A percentile compares a stretch with the other conserved stretches of the same genome.
Evolutionary conservation across 805 yeast species (phyloP).

Genomic region (Cyberlindnera nakhonratchasimensis): DNA sequence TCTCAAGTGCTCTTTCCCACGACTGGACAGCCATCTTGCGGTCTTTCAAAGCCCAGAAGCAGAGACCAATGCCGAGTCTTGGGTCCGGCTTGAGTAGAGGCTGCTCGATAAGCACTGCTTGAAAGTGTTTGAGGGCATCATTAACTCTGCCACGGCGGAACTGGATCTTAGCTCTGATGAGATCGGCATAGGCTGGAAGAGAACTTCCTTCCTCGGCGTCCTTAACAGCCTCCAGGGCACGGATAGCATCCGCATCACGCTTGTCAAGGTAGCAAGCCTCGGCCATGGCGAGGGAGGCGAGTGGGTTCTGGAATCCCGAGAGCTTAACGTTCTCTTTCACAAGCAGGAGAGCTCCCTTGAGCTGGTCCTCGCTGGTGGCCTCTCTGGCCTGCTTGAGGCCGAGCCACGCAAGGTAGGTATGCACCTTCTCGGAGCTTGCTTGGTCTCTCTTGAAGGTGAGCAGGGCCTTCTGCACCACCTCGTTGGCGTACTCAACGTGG

Average conservation of each 20-base stretch:
- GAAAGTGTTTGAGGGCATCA: slow-evolving; percentile 77
- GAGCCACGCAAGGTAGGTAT: slow-evolving; percentile 72
- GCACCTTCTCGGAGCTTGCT: slow-evolving; percentile 46
- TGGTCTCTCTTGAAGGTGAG: slow-evolving; percentile 15
- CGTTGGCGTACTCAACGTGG: slow-evolving; percentile 54
- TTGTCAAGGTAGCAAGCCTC: slow-evolving; percentile 56
- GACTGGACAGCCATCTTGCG: slow-evolving; percentile 70
- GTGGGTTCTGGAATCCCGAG: slow-evolving; percentile 36
- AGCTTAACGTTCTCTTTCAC: slow-evolving; percentile 8
- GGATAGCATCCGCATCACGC: slow-evolving; percentile 67
- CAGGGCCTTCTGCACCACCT: slow-evolving; percentile 15
- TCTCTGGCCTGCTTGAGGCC: slow-evolving; percentile 44
- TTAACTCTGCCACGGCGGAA: slow-evolving; percentile 69
- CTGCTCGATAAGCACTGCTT: slow-evolving; percentile 70
- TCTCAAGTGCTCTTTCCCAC: slow-evolving; percentile 75
- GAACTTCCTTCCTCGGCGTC: slow-evolving; percentile 35
- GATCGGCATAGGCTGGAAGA: slow-evolving; percentile 66
- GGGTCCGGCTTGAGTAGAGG: slow-evolving; percentile 88
- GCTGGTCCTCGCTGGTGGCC: slow-evolving; percentile 24
- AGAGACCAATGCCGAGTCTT: slow-evolving; percentile 89
- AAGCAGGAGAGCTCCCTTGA: slow-evolving; percentile 45
- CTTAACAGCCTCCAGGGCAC: slow-evolving; percentile 32
- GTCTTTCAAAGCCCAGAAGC: slow-evolving; percentile 87
- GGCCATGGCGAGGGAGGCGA: slow-evolving; percentile 63
- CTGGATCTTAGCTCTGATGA: slow-evolving; percentile 81